phyloP scores from a whole-genome alignment of 805 yeast species.

The Priceomyces castillae region DNA sequence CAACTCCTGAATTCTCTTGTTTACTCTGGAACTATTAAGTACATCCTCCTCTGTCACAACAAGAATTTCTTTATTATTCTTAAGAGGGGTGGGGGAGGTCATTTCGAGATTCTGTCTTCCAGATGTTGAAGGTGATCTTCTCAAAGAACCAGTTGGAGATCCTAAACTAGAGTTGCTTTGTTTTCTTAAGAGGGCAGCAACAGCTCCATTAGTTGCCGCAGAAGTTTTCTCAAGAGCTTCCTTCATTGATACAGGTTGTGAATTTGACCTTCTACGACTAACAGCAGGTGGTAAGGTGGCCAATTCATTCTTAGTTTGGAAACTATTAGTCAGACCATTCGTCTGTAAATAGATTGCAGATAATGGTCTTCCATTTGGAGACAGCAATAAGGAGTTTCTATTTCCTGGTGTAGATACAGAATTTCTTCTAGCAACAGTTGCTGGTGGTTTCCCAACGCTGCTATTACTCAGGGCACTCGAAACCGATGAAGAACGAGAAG shows the following conservation, averaged over 20 bases:
- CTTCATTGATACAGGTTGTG: slow-evolving; percentile 26
- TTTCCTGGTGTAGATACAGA: not conserved
- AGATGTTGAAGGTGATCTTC: slow-evolving; percentile 13
- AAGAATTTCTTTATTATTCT: slow-evolving; percentile 14
- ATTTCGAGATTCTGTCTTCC: slow-evolving; percentile 16
- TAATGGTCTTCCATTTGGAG: not conserved
- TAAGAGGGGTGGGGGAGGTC: slow-evolving; percentile 12
- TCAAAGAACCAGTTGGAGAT: slow-evolving; percentile 21
- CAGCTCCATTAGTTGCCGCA: slow-evolving; percentile 32
- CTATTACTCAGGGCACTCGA: slow-evolving; percentile 1
- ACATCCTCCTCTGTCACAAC: slow-evolving; percentile 17
- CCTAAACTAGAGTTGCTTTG: slow-evolving; percentile 9
- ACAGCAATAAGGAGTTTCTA: not conserved
- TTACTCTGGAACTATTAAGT: slow-evolving; percentile 19
- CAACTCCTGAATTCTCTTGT: slow-evolving; percentile 39
- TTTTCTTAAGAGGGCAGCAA: slow-evolving; percentile 26
- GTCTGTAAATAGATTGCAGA: not conserved
- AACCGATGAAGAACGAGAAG: slow-evolving; percentile 1
- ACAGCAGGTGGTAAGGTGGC: slow-evolving; percentile 8
- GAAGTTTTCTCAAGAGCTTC: slow-evolving; percentile 2
- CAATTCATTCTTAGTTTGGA: not conserved
- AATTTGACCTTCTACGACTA: slow-evolving; percentile 34
- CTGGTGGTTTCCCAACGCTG: not conserved
- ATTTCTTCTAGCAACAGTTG: not conserved
- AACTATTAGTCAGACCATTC: slow-evolving; percentile 1